phyloP scores from a whole-genome alignment of 2,329 filamentous ascomycete species.

The Aspergillus sp. region DNA sequence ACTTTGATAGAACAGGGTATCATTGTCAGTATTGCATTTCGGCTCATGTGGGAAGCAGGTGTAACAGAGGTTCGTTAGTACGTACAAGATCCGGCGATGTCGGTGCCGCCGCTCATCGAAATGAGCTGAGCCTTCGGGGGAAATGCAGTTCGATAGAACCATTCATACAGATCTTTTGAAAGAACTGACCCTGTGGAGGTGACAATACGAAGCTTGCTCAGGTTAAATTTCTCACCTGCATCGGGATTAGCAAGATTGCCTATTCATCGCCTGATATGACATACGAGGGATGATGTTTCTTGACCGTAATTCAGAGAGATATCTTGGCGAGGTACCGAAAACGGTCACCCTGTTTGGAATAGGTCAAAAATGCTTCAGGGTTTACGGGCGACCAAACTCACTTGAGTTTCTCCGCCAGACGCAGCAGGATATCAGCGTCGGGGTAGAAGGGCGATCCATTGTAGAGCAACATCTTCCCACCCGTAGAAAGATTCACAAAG shows the following conservation, averaged over 20 bases:
- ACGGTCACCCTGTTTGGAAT: neutral
- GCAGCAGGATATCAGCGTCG: neutral
- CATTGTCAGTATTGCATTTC: neutral
- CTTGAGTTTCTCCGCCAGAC: neutral
- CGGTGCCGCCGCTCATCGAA: conserved; percentile 26
- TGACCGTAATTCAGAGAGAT: neutral
- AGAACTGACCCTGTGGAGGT: neutral
- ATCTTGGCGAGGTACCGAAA: neutral
- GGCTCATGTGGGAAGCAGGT: neutral
- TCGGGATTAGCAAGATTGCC: neutral
- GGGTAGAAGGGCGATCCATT: neutral
- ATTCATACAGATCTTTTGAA: neutral
- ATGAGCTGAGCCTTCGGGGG: neutral
- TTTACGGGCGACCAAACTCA: neutral
- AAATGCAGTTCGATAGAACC: conserved; percentile 27
- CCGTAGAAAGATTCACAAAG: neutral
- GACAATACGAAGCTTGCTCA: neutral
- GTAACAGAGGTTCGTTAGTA: neutral
- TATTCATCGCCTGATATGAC: neutral
- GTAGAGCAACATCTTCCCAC: neutral
- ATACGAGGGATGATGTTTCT: neutral
- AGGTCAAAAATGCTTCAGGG: neutral
- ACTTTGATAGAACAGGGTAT: neutral
- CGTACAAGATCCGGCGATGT: conserved; percentile 24
- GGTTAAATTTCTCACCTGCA: neutral